phyloP scores from a whole-genome alignment of 441 rosid genomes.

The Melastoma candidum region DNA sequence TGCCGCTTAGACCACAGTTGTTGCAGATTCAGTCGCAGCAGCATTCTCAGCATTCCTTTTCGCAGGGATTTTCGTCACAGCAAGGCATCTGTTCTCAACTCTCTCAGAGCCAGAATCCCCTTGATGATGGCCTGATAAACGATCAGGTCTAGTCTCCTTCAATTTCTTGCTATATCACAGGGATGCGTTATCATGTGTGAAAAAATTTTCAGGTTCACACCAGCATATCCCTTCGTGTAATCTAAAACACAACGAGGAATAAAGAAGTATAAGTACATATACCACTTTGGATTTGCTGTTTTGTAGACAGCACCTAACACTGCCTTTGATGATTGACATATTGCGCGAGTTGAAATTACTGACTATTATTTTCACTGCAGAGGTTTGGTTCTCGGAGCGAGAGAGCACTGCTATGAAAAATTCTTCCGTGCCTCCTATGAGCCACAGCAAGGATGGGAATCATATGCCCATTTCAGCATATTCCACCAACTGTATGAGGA shows the following conservation, averaged over 20 bases:
- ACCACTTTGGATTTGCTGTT: no score
- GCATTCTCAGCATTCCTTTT: conserved; percentile 73
- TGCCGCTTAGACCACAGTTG: conserved; percentile 36
- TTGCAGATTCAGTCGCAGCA: conserved; percentile 57
- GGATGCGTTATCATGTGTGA: no score
- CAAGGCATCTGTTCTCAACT: conserved; percentile 71
- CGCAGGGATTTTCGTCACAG: conserved; percentile 85
- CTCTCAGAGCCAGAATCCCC: conserved; percentile 44
- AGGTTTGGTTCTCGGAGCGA: conserved; percentile 67
- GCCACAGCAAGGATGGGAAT: conserved; percentile 47
- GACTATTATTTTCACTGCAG: conserved; percentile 25
- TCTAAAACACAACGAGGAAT: no score
- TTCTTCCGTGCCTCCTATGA: conserved; percentile 39
- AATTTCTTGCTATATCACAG: conserved; percentile 6
- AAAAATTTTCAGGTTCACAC: no score
- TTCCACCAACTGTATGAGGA: conserved; percentile 34
- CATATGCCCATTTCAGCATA: conserved; percentile 48
- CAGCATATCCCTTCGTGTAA: no score
- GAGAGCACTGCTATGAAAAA: conserved; percentile 41
- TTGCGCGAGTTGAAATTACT: no score
- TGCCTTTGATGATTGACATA: no score
- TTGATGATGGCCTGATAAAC: conserved; percentile 39
- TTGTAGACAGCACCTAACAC: no score
- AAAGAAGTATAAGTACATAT: no score
- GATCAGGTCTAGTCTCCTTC: conserved; percentile 46